Base-by-base conservation (phyloP, 768 basidiomycete genomes). In the Trametes cingulata region DNA sequence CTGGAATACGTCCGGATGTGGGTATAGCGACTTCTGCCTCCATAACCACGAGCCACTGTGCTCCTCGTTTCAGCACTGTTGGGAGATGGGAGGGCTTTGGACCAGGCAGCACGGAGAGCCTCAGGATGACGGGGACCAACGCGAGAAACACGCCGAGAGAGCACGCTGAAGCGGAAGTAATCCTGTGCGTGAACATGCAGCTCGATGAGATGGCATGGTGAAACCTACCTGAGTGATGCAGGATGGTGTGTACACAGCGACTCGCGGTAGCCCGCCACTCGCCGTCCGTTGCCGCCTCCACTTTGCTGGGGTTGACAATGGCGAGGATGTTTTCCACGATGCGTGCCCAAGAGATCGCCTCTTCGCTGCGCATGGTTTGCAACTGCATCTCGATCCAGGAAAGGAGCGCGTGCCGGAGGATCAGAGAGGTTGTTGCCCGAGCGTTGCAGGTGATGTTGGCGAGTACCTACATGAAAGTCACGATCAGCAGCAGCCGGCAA, bases 351-450 rank as follows among this genome's bases (percentile, higher is more conserved):
- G 81, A 83, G 13, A 86, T 66, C 9, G 74, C 73, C 60, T 85
- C 82, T 0, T 71, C 73, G n/a, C 64, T 59, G 4, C 43, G 59
- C 47, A 69, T 25, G 10, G 54, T 62, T 55, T 73, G 72, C 9
- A 91, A 67, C 66, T 92, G 90, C 74, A 90, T 85, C 68, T 90
- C 86, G 24, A 95, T 85, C 95, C 95, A 98, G 0, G 86, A 73
- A 2, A 96, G 74, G 8, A 95, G 76, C 0, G 84, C 82, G 0
- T 87, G 86, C 65, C 87, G 87, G 50, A 91, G 77, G 12, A 93
- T 74, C 42, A 96, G 77, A 0, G 88, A 88, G 12, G 80, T 84
- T 7, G 85, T 80, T 0, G 92, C 92, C 63, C 87, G 84, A 0
- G 74, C 64, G 65, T 90, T 87, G 66, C 80, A 83, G 0, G 91